Conservation (phyloP, 306 rosid species). For the Purshia tridentata region DNA sequence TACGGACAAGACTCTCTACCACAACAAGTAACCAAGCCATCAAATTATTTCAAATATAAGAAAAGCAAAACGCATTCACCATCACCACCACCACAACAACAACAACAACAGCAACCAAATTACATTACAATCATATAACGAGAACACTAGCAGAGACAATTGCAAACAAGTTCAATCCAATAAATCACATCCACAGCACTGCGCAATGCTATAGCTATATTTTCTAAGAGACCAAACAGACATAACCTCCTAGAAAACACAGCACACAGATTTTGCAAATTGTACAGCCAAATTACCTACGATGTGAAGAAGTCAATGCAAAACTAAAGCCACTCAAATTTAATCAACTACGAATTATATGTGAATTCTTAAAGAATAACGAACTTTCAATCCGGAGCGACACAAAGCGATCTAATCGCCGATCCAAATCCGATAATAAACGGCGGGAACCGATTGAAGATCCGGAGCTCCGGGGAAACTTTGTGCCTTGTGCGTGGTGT, state of each 20-base stretch:
- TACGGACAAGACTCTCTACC: background rate
- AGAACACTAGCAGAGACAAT: no score
- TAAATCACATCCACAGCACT: background rate
- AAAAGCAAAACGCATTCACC: background rate
- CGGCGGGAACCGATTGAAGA: background rate
- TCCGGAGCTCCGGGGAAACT: conserved; percentile 29
- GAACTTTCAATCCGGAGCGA: conserved; percentile 41
- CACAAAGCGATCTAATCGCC: conserved; percentile 15
- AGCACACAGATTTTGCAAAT: background rate
- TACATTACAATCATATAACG: background rate
- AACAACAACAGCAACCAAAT: background rate
- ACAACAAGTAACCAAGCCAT: background rate
- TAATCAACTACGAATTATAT: conserved; percentile 8
- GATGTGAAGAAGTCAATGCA: conserved; percentile 4
- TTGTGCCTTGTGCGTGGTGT: background rate
- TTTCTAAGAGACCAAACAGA: background rate
- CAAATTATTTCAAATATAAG: background rate
- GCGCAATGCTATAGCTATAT: conserved; percentile 1
- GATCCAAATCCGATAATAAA: conserved; percentile 8
- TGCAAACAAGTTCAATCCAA: background rate
- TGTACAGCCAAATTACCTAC: conserved; percentile 26
- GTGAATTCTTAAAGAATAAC: conserved; percentile 30
- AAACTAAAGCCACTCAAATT: background rate
- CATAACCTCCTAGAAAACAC: background rate
- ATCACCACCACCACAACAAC: background rate